These are phyloP conservation scores for Hyaloscypha finlandica DNA, from an alignment of 495 filamentous ascomycete species.

Conservation along the genomic window DNA sequence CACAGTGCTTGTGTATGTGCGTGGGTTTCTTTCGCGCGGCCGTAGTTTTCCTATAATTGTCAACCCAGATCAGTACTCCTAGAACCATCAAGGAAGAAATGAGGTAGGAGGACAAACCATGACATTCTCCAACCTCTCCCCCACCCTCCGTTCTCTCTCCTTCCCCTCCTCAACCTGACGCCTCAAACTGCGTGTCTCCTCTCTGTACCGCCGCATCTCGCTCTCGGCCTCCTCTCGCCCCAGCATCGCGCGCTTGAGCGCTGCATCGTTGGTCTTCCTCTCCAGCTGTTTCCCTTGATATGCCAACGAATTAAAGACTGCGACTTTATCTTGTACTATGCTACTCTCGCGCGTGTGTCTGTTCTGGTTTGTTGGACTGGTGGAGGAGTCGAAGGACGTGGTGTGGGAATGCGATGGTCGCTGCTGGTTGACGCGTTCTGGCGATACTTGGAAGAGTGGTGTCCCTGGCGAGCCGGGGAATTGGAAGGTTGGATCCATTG, in stretches of 20 bases:
- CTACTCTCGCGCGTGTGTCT: conserved; percentile 60
- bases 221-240: conserved; percentile 82
- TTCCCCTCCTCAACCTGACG: conserved; percentile 68
- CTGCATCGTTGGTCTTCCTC: conserved; percentile 65
- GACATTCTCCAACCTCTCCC: conserved; percentile 73
- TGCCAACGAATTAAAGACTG: conserved; percentile 74
- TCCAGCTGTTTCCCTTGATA: conserved; percentile 62
- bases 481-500: conserved; percentile 28
- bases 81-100: background rate
- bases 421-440: conserved; percentile 80
- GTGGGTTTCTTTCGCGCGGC: conserved; percentile 72
- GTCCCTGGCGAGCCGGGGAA: conserved; percentile 48
- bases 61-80: background rate
- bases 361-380: conserved; percentile 12
- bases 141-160: conserved; percentile 70
- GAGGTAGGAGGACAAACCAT: conserved; percentile 53
- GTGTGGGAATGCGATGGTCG: conserved; percentile 28
- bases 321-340: conserved; percentile 78
- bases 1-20: conserved; percentile 71
- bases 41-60: conserved; percentile 65
- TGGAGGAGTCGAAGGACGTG: background rate
- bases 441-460: conserved; percentile 70
- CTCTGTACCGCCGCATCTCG: conserved; percentile 61
- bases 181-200: conserved; percentile 54
- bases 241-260: conserved; percentile 76